Conservation (phyloP, 257 asterid genomes). For the Scutellaria baicalensis region DNA sequence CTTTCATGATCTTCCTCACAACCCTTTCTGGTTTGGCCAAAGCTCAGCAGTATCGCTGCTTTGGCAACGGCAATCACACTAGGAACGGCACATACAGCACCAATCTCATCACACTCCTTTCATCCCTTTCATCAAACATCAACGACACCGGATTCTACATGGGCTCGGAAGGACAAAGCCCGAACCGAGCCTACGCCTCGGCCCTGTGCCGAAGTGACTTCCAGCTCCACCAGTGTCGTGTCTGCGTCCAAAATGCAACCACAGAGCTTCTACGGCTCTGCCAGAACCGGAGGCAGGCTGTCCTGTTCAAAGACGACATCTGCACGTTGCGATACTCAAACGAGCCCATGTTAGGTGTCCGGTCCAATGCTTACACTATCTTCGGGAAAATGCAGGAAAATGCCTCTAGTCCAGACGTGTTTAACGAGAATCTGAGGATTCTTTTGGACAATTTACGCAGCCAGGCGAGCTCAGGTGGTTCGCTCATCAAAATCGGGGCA, state of each 20-base stretch:
- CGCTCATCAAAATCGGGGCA: not conserved
- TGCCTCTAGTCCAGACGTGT: not conserved
- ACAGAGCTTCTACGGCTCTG: not conserved
- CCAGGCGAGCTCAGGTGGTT: not conserved
- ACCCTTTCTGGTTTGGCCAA: not conserved
- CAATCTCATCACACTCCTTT: not conserved
- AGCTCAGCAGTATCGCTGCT: not conserved
- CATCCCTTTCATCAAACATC: slow-evolving; percentile 6
- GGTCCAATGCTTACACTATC: not conserved
- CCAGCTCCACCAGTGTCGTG: not conserved
- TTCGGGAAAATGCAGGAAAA: rapidly evolving
- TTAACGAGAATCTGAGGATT: not conserved
- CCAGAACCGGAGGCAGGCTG: not conserved
- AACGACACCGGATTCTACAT: slow-evolving; percentile 10
- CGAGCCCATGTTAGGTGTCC: not conserved
- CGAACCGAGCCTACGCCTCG: slow-evolving; percentile 4
- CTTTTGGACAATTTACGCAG: not conserved
- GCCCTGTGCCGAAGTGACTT: slow-evolving; percentile 16
- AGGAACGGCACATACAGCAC: not conserved
- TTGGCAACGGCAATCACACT: slow-evolving; percentile 1
- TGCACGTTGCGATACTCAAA: slow-evolving; percentile 12
- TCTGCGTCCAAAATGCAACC: not conserved
- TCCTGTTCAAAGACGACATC: not conserved
- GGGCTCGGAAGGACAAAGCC: not conserved
- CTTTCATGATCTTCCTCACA: not conserved